Conservation (phyloP, 2,329 filamentous ascomycete genomes). For the Colletotrichum tofieldiae region DNA sequence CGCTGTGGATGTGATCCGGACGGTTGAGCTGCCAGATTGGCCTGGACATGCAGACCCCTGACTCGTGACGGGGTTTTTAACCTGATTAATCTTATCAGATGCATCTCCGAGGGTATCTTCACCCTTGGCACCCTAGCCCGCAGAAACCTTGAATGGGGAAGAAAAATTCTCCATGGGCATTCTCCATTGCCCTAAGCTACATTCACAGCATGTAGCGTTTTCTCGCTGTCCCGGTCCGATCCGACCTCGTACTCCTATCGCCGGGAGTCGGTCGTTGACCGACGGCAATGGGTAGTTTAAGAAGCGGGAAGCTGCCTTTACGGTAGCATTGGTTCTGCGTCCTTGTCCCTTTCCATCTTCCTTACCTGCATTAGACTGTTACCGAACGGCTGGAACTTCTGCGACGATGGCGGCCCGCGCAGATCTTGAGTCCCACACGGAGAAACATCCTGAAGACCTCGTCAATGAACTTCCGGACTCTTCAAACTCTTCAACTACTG, state of each 20-base stretch:
- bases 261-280: neutral
- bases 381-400: neutral
- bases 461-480: constrained; percentile 28
- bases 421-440: constrained; percentile 30
- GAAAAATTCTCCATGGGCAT: constrained; percentile 13
- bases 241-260: constrained; percentile 15
- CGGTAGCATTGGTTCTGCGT: neutral
- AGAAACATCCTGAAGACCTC: constrained; percentile 28
- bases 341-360: neutral
- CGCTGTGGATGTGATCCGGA: constrained; percentile 23
- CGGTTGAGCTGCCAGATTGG: constrained; percentile 13
- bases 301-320: neutral
- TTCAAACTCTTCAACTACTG: constrained; percentile 11
- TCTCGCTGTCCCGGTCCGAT: constrained; percentile 21
- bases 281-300: constrained; percentile 10
- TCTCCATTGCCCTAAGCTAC: constrained; percentile 11
- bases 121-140: constrained; percentile 30
- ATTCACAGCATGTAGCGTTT: constrained; percentile 7
- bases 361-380: neutral
- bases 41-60: constrained; percentile 19
- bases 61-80: constrained; percentile 19
- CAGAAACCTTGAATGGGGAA: constrained; percentile 16
- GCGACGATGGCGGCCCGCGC: constrained; percentile 22
- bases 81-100: constrained; percentile 42
- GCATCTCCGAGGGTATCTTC: constrained; percentile 22